Percentiles rank a stretch among this genome's conserved stretches.
phyloP scores from a whole-genome alignment of 1,284 basidiomycete genomes.

The Sanghuangporus baumii region DNA sequence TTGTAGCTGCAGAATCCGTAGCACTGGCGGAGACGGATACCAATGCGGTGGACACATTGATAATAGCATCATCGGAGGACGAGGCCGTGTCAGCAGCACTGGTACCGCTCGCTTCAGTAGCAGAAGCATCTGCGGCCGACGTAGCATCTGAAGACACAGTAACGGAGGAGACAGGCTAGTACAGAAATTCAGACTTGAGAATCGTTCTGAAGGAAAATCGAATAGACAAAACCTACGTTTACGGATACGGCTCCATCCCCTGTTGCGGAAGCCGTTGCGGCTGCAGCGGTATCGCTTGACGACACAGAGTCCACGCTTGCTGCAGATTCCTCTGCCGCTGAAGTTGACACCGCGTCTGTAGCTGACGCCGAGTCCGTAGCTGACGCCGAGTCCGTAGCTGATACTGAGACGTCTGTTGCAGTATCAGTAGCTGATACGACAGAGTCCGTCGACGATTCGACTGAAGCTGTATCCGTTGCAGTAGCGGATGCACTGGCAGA shows the following conservation, averaged over 20 bases:
- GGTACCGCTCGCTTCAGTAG: neutral
- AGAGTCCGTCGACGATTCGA: neutral
- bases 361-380: neutral
- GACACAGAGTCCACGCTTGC: neutral
- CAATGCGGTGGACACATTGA: neutral
- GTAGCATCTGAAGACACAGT: conserved; percentile 9
- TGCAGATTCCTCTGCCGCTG: neutral
- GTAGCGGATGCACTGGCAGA: conserved; percentile 11
- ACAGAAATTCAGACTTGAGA: neutral
- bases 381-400: neutral
- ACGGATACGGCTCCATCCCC: neutral
- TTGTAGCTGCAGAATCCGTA: neutral
- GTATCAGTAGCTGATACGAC: neutral
- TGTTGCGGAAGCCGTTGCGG: neutral
- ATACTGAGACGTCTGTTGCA: neutral
- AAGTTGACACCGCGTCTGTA: neutral
- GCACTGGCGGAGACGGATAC: neutral
- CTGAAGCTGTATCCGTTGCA: neutral
- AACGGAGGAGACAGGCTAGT: conserved; percentile 13
- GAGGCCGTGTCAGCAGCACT: neutral
- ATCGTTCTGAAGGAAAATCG: neutral
- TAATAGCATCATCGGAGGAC: conserved; percentile 11
- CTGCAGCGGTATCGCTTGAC: neutral
- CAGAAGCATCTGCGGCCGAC: neutral
- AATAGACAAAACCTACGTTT: conserved; percentile 1